Evolutionary conservation across 2,329 filamentous ascomycete genomes (phyloP).

Genomic region (Penicillium palitans): DNA sequence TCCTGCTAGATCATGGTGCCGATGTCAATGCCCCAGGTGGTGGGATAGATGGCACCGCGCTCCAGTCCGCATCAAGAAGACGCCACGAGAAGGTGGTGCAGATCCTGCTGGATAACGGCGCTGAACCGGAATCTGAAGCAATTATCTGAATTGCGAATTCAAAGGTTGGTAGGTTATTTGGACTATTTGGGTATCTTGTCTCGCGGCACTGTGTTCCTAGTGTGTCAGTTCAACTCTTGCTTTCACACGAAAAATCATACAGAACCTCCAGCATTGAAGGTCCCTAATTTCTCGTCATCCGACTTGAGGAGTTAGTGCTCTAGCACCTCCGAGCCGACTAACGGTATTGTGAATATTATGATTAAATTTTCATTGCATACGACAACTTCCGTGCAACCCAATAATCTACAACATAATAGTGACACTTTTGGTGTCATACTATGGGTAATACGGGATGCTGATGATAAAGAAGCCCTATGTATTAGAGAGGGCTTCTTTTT

Average conservation of each 20-base stretch:
- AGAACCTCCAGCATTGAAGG: not conserved
- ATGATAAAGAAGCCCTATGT: no score
- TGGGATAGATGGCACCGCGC: no score
- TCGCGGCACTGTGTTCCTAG: not conserved
- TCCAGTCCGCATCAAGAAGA: not conserved
- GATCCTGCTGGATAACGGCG: not conserved
- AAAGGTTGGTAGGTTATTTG: fast-evolving
- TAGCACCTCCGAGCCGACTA: not conserved
- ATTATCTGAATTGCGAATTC: not conserved
- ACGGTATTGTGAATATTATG: not conserved
- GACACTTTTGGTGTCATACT: no score
- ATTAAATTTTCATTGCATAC: not conserved
- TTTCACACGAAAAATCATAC: not conserved
- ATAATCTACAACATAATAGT: not conserved
- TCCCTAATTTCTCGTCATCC: not conserved
- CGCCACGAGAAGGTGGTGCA: not conserved
- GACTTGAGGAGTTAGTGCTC: not conserved
- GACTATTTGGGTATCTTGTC: not conserved
- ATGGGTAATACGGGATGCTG: no score
- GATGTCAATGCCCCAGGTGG: no score
- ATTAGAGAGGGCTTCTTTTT: not conserved
- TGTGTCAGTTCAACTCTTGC: not conserved
- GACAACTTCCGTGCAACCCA: not conserved
- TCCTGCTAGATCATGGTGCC: no score
- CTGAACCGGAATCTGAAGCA: no score